A percentile compares a stretch with the other conserved stretches of the same genome.
Conservation (phyloP, 2,329 filamentous ascomycete species). For the Neofusicoccum cordaticola region DNA sequence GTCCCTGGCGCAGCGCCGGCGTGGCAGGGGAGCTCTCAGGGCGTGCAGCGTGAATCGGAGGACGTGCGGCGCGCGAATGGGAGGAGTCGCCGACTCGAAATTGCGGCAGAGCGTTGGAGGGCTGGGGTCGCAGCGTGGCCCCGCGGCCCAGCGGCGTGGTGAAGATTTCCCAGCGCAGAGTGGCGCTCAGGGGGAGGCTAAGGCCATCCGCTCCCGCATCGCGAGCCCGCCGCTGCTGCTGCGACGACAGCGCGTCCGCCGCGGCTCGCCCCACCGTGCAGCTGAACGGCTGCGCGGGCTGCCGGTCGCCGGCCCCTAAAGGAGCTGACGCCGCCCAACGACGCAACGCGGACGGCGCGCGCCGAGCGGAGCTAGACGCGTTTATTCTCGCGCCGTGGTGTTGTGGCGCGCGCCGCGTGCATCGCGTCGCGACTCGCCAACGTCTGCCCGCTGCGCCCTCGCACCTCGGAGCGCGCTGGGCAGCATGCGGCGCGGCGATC, state of each 20-base stretch:
- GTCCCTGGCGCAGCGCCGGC: constrained; percentile 6
- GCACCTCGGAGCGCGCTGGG: neutral
- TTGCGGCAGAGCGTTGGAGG: constrained; percentile 13
- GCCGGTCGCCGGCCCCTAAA: too few species aligned
- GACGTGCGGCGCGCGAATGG: constrained; percentile 12
- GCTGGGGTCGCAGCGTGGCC: neutral
- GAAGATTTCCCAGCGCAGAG: neutral
- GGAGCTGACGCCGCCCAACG: too few species aligned
- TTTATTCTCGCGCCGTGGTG: neutral
- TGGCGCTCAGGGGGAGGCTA: constrained; percentile 11
- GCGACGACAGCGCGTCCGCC: too few species aligned
- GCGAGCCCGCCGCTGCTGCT: too few species aligned
- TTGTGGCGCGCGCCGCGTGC: neutral
- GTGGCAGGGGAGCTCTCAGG: constrained; percentile 2
- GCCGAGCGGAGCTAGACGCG: neutral
- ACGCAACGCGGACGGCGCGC: neutral
- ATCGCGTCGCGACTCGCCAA: neutral
- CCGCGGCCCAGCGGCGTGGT: neutral
- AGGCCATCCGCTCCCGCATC: neutral
- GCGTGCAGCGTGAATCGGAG: neutral
- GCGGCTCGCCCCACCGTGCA: too few species aligned
- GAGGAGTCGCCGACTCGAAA: constrained; percentile 11
- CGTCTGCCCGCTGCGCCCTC: neutral
- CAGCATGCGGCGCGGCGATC: neutral
- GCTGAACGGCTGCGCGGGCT: too few species aligned